Conservation (phyloP, 352 stramenopile species). For the Thraustochytrium sp. region DNA sequence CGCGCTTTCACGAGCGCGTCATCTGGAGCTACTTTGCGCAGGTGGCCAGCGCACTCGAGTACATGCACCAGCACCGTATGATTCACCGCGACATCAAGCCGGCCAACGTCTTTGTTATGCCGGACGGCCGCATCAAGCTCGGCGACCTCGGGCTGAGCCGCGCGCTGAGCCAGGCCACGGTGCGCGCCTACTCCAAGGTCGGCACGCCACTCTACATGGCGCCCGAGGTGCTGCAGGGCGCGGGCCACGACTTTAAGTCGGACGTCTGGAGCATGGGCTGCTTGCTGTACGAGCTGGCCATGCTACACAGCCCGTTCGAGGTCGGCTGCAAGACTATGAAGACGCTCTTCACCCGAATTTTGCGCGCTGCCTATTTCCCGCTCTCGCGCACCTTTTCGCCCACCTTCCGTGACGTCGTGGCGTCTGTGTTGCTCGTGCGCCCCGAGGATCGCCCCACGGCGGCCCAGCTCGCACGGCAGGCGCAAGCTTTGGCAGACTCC, state of each 20-base stretch:
- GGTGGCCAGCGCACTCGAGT: conserved; percentile 70
- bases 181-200: conserved; percentile 57
- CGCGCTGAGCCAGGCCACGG: conserved; percentile 51
- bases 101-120: conserved; percentile 62
- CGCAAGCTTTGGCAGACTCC: background rate
- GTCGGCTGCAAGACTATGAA: conserved; percentile 79
- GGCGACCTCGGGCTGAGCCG: conserved; percentile 85
- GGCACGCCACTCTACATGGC: conserved; percentile 91
- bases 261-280: conserved; percentile 91
- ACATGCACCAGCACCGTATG: conserved; percentile 77
- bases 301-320: conserved; percentile 87
- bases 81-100: conserved; percentile 45
- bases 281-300: conserved; percentile 89
- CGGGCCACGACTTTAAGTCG: conserved; percentile 88
- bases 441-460: conserved; percentile 24
- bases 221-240: conserved; percentile 81
- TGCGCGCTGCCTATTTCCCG: conserved; percentile 49
- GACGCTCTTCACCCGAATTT: conserved; percentile 79
- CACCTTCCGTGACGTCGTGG: background rate
- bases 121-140: conserved; percentile 78
- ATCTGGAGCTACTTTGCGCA: conserved; percentile 89
- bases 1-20: conserved; percentile 79
- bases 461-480: background rate
- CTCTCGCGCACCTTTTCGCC: conserved; percentile 34
- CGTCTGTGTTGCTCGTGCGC: background rate